phyloP scores from a whole-genome alignment of 83 land plant genomes.

The Picea abies region DNA sequence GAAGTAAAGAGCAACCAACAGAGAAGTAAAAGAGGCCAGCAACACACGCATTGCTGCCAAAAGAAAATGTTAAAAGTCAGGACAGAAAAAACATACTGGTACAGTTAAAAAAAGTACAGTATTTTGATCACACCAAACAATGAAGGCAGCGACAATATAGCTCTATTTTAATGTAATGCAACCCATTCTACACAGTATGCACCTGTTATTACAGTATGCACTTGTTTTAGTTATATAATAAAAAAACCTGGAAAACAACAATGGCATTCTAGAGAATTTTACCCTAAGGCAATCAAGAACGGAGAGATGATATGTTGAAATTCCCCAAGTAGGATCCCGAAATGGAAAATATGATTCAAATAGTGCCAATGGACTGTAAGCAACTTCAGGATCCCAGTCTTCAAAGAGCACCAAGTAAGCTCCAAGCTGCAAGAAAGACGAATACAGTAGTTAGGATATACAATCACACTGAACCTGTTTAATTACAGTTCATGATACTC shows the following conservation, averaged over 20 bases:
- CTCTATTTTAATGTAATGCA: not conserved
- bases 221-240: not conserved
- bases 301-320: conserved; percentile 47
- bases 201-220: not conserved
- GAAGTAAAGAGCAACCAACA: not conserved
- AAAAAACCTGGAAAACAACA: not conserved
- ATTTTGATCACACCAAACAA: too few species aligned
- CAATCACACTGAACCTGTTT: not conserved
- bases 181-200: not conserved
- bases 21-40: not conserved
- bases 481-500: not conserved
- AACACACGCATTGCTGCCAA: not conserved
- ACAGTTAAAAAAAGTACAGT: too few species aligned
- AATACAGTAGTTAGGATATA: not conserved
- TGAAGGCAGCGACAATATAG: not conserved
- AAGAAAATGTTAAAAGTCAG: not conserved
- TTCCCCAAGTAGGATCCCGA: conserved; percentile 51
- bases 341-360: conserved; percentile 53
- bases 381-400: conserved; percentile 43
- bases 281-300: conserved; percentile 54
- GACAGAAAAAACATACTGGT: too few species aligned
- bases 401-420: conserved; percentile 49
- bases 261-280: not conserved
- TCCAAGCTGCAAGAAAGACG: conserved; percentile 38
- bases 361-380: conserved; percentile 36